Evolutionary conservation across 306 rosid species (phyloP).

Genomic region (Rosa chinensis): DNA sequence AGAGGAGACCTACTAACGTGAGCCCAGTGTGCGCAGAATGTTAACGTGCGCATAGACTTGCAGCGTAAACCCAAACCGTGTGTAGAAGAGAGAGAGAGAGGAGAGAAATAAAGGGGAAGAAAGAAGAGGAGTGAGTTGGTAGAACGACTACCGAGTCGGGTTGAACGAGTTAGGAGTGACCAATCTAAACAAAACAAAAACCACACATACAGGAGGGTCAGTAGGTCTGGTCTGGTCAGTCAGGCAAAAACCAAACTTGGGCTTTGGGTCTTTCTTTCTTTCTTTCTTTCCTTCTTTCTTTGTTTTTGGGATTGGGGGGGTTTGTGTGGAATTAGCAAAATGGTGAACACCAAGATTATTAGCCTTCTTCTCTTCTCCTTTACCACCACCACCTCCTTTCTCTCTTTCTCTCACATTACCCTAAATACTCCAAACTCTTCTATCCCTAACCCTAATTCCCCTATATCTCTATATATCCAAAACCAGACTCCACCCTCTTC

Average conservation of each 20-base stretch:
- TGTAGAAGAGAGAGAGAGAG: constrained; percentile 34
- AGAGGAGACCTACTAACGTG: background rate
- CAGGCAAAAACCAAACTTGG: constrained; percentile 9
- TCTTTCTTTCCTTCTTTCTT: background rate
- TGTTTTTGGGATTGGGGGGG: background rate
- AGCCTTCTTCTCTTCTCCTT: constrained; percentile 33
- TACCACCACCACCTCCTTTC: constrained; percentile 37
- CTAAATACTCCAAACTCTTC: constrained; percentile 28
- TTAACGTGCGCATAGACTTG: constrained; percentile 54
- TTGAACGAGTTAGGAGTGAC: constrained; percentile 34
- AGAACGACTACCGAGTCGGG: constrained; percentile 24
- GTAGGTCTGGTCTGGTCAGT: constrained; percentile 1
- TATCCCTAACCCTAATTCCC: constrained; percentile 6
- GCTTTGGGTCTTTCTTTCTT: constrained; percentile 20
- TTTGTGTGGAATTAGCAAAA: constrained; percentile 61
- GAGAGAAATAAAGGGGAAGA: background rate
- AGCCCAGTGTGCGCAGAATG: constrained; percentile 18
- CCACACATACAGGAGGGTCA: background rate
- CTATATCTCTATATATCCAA: background rate
- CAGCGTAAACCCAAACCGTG: constrained; percentile 38
- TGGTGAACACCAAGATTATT: constrained; percentile 64
- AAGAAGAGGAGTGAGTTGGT: constrained; percentile 20
- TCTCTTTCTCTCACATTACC: constrained; percentile 45
- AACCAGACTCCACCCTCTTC: constrained; percentile 10
- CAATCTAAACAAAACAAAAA: constrained; percentile 31